Evolutionary conservation across 2,329 filamentous ascomycete species (phyloP).

Genomic region (Nothophoma quercina): DNA sequence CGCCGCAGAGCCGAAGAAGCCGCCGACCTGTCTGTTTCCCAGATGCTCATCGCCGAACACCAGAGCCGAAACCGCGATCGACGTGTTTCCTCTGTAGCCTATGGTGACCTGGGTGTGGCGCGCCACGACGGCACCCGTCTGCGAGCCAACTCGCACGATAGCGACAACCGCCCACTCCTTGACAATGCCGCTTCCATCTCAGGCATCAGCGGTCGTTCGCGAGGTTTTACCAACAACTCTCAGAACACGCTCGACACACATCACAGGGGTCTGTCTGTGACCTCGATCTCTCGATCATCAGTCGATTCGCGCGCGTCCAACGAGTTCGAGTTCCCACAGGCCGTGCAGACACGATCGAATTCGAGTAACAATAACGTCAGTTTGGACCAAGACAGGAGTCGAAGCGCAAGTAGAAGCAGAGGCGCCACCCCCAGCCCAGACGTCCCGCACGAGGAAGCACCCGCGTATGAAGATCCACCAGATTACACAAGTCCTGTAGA

Average conservation of each 20-base stretch:
- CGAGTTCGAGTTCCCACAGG: slow-evolving; percentile 43
- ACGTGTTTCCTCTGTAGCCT: slow-evolving; percentile 77
- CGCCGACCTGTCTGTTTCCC: slow-evolving; percentile 50
- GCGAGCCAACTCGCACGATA: slow-evolving; percentile 75
- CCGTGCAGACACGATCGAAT: slow-evolving; percentile 28
- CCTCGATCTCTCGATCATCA: slow-evolving; percentile 48
- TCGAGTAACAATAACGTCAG: slow-evolving; percentile 30
- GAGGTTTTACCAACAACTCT: slow-evolving; percentile 33
- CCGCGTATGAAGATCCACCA: slow-evolving; percentile 57
- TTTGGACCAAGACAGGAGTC: slow-evolving; percentile 48
- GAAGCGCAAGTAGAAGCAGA: slow-evolving; percentile 35
- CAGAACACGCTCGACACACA: slow-evolving; percentile 44
- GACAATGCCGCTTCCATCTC: slow-evolving; percentile 74
- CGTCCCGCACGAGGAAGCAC: slow-evolving; percentile 43
- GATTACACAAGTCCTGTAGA: slow-evolving; percentile 55
- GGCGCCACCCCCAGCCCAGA: slow-evolving; percentile 34
- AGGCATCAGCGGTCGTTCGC: slow-evolving; percentile 36
- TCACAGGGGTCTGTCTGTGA: slow-evolving; percentile 53
- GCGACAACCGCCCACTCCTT: slow-evolving; percentile 74
- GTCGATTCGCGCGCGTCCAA: slow-evolving; percentile 49
- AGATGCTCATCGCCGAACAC: slow-evolving; percentile 64
- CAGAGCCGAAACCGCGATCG: slow-evolving; percentile 69
- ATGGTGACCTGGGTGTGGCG: slow-evolving; percentile 77
- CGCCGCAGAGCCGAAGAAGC: slow-evolving; percentile 59
- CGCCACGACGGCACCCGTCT: slow-evolving; percentile 79